Base-by-base conservation (phyloP, 2,329 filamentous ascomycete genomes). In the Colletotrichum tabaci region DNA sequence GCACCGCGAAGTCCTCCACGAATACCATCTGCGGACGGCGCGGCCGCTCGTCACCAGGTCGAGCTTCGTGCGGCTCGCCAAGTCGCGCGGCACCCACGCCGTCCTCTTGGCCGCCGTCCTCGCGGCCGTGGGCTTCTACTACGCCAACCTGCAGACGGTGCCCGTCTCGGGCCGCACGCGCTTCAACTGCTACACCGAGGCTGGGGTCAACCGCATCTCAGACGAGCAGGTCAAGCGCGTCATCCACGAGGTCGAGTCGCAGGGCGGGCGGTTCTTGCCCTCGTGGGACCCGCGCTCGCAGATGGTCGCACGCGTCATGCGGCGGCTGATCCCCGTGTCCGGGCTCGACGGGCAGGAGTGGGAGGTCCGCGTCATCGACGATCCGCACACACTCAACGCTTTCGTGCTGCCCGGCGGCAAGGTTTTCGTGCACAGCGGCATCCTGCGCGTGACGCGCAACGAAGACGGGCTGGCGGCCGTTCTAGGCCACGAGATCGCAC, bases 361-460 rank as follows among this genome's bases (percentile, higher is more conserved):
- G 93, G 91, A 94, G 81, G 87, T 95, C 4, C 85, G 88, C 76
- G 93, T 96, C 8, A 94, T 96, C 76, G 87, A 93, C n/a, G 90
- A 91, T 71, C 84, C 23, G 74, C 84, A 77, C 50, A 88, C 87
- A 49, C 86, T 87, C 74, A 96, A 96, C 76, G 93, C 93, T 0
- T 94, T 95, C 77, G 93, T 96, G 1, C 86, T 94, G 7, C 93
- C 93, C 0, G 93, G 90, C 5, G 93, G 93, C 30, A 94, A 95
- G 76, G 93, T 96, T 0, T 95, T 95, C 78, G 93, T 96, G 2
- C 92, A 90, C 77, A 92, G 89, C 74, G 93, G 93, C 47, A 90
- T 96, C 42, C 80, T 95, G 65, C 86, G 87, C n/a, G 83, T 94
- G 26, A 92, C 91, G 71, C 79, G 86, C 63, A 90, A 85, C 76